Conservation (phyloP, 768 basidiomycete species). For the Thelephora ganbajun region DNA sequence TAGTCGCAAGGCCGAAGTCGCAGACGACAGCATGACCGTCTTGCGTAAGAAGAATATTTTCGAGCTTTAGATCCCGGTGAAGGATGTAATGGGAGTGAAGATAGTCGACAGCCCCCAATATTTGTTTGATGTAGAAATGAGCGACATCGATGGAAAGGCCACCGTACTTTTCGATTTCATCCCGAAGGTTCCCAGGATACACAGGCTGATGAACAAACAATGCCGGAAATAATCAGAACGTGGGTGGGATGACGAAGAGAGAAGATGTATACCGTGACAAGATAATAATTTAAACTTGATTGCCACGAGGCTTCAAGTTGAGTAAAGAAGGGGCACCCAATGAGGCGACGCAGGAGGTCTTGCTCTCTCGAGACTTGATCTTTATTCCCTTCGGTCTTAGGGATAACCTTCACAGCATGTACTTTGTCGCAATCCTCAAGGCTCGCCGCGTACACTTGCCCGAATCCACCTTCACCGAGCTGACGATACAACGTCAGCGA, state of each 20-base stretch:
- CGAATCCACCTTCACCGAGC: neutral
- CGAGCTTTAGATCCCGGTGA: constrained; percentile 44
- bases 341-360: neutral
- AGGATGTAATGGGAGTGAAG: constrained; percentile 42
- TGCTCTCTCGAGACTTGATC: neutral
- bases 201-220: neutral
- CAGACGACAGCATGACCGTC: constrained; percentile 39
- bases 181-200: neutral
- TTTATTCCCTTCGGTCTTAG: neutral
- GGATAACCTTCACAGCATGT: neutral
- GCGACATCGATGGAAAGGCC: neutral
- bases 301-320: neutral
- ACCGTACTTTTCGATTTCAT: neutral
- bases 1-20: constrained; percentile 43
- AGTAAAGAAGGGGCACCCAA: neutral
- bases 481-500: too few relatives aligned
- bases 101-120: constrained; percentile 13
- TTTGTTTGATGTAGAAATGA: neutral
- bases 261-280: neutral
- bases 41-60: constrained; percentile 40
- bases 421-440: neutral
- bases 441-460: neutral
- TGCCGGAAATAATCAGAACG: neutral
- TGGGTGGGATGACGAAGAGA: neutral
- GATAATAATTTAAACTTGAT: neutral